Evolutionary conservation across 1,284 basidiomycete genomes (phyloP).

Genomic region (Ceratobasidium sp.): DNA sequence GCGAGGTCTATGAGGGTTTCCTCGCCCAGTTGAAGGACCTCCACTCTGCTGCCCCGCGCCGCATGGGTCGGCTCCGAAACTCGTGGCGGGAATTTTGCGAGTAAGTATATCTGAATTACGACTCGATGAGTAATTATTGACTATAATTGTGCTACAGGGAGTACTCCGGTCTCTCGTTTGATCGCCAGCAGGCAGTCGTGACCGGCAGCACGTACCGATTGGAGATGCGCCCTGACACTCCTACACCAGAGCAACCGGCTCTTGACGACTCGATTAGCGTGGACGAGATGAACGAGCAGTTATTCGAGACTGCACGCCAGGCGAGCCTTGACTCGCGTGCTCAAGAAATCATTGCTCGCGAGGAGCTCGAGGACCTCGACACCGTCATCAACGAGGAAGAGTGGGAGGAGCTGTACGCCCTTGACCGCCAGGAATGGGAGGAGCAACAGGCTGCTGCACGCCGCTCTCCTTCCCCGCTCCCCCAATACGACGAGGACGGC

Average conservation of each 20-base stretch:
- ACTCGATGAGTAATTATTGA: too few species aligned
- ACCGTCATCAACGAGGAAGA: background rate
- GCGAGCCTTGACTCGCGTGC: background rate
- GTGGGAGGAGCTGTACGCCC: background rate
- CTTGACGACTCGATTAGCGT: background rate
- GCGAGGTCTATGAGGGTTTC: slow-evolving; percentile 6
- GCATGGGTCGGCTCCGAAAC: background rate
- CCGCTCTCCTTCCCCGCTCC: background rate
- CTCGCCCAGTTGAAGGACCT: slow-evolving; percentile 6
- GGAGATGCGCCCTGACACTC: slow-evolving; percentile 9
- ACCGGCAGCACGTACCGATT: background rate
- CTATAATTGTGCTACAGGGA: background rate
- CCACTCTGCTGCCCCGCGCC: background rate
- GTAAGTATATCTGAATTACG: too few species aligned
- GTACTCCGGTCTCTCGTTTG: background rate
- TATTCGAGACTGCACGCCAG: slow-evolving; percentile 11
- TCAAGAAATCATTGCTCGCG: background rate
- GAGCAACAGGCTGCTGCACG: background rate
- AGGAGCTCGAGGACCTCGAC: background rate
- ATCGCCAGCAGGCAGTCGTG: background rate
- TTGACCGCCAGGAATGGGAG: background rate
- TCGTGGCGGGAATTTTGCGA: background rate
- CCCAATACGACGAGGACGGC: slow-evolving; percentile 9
- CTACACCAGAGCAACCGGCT: background rate
- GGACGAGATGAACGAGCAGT: background rate